A percentile compares a stretch with the other conserved stretches of the same genome.
These are phyloP conservation scores for Cystodermella granulosa DNA, from an alignment of 1,284 basidiomycete genomes.

Conservation along the genomic window DNA sequence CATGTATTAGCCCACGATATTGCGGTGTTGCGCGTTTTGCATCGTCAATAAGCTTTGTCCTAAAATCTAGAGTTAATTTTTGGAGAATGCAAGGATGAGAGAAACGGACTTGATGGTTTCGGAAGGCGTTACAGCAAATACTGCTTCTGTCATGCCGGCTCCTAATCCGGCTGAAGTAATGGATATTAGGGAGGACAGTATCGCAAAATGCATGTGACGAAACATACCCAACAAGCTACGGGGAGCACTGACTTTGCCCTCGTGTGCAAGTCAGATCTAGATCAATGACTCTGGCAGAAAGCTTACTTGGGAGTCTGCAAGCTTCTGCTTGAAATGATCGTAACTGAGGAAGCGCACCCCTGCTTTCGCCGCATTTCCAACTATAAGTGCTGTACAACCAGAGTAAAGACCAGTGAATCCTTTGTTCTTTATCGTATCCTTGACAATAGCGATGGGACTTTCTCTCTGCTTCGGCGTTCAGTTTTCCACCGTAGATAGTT, in stretches of 20 bases:
- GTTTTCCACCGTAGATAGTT: conserved; percentile 6
- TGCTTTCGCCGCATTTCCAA: conserved; percentile 89
- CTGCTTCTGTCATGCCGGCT: conserved; percentile 90
- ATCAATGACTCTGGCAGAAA: conserved; percentile 5
- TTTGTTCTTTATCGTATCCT: conserved; percentile 64
- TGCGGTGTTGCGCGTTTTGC: conserved; percentile 78
- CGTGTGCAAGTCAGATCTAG: conserved; percentile 2
- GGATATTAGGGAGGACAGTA: neutral
- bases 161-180: conserved; percentile 80
- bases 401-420: conserved; percentile 79
- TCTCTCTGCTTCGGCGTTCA: conserved; percentile 47
- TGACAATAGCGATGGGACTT: conserved; percentile 64
- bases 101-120: conserved; percentile 91
- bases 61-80: conserved; percentile 31
- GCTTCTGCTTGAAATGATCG: conserved; percentile 82
- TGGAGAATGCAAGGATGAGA: neutral
- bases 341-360: conserved; percentile 94
- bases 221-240: conserved; percentile 71
- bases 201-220: neutral
- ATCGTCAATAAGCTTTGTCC: conserved; percentile 97
- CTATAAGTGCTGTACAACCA: conserved; percentile 78
- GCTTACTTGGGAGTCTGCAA: conserved; percentile 78
- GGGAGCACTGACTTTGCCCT: conserved; percentile 88
- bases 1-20: conserved; percentile 86
- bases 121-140: conserved; percentile 93